Evolutionary conservation across 2,329 filamentous ascomycete genomes (phyloP), one percentile per base, ranked within the genome.

Genomic region (Incumbomyces lentus): DNA sequence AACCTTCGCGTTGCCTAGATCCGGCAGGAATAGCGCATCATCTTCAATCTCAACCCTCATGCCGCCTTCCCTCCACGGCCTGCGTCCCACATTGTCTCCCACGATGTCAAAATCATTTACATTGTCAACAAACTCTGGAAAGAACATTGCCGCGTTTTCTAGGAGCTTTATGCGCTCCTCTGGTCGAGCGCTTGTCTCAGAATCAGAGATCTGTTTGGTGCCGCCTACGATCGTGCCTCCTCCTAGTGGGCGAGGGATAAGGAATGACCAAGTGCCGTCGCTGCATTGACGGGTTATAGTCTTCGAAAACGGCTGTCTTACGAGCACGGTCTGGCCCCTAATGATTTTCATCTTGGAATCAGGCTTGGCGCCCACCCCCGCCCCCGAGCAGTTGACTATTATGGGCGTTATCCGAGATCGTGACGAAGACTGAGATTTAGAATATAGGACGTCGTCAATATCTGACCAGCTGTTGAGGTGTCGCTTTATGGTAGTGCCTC

Each of bases 151-250:
- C 35, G 63, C 66, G 11, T 64, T 64, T 2, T 53, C 50, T 4
- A 82, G 66, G 12, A 83, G 60, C 22, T 55, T 58, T 32, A 65
- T 60, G 14, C 78, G 62, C 0, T 72, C 70, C 39, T 70, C 69
- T 1, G 53, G 48, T 0, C 68, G 74, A 1, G 77, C 72, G 14
- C 68, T 62, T 0, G 68, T 59, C 39, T 74, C 67, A 74, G 74
- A 79, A 58, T 81, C 67, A 46, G 73, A 63, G 1, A 71, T 68
- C 56, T 82, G 74, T 59, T 81, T 82, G 8, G 79, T 84, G 0
- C 80, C 80, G 4, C 80, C 81, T 16, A 84, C 73, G 33, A 84
- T 68, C 0, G 79, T 83, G 2, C 80, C 80, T 2, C 79, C 79
- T 30, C 75, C 68, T 19, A 79, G 73, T 7, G 72, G 73, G 2